Base-by-base conservation (phyloP, 1,284 basidiomycete species). In the Microbotryum violaceum region DNA sequence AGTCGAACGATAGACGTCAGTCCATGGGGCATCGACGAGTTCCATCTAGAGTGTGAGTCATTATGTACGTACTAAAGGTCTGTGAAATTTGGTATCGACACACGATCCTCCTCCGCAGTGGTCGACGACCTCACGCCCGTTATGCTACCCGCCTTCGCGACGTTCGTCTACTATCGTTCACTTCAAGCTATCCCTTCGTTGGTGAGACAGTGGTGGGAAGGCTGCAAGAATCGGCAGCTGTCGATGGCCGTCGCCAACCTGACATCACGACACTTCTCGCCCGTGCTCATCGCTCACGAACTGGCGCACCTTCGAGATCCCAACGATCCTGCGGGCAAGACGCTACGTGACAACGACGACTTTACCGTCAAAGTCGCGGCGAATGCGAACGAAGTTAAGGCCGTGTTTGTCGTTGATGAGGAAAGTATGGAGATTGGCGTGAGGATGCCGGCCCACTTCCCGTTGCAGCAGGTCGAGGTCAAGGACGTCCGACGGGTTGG, bases 381-480 rank as follows among this genome's bases (percentile, higher is more conserved):
- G 42, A 76, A 75, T 33, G 83, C 86, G 25, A 86, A 86, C 66
- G 88, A 93, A 72, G 86, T 91, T 44, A 82, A 82, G 2, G 89
- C 85, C 8, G 81, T 82, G 4, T 99, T 97, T 73, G 80, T 83
- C 9, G 87, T 99, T 1, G 96, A 99, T 74, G 96, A 99, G 66
- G 89, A 97, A 73, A 83, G 87, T 49, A 84, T 99, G 72, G 94
- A 98, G 77, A 86, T 99, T 60, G 86, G 83, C 23, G 79, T 98
- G 66, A 83, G 86, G 68, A 84, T 98, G 37, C 96, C 96, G 1
- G 74, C 77, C 6, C 93, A 97, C 72, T 98, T 91, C 83, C 96
- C 96, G 0, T 78, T 99, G 48, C 87, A 87, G 69, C 82, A 82
- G 44, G 87, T 97, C 44, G 92, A 96, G 73, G 85, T 97, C 25